Conservation (phyloP, 2,329 filamentous ascomycete genomes). For the Calonectria crousiana region DNA sequence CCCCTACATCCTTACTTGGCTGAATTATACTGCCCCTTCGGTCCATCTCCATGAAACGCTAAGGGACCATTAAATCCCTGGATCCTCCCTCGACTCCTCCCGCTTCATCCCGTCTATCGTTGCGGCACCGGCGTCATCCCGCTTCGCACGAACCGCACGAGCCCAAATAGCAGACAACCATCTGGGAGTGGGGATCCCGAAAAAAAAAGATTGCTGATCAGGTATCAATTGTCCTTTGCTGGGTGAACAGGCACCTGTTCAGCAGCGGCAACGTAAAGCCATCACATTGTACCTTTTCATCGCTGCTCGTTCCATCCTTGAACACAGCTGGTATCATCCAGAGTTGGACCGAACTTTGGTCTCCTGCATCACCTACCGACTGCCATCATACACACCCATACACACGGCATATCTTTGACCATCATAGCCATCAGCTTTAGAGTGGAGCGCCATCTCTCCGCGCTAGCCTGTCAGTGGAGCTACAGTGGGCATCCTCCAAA, state of each 20-base stretch:
- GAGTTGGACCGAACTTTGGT: neutral
- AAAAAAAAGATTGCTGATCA: neutral
- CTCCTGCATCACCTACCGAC: neutral
- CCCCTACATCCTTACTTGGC: neutral
- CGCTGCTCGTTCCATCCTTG: neutral
- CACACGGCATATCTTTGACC: neutral
- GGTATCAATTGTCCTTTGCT: neutral
- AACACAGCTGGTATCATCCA: neutral
- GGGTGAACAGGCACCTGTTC: neutral
- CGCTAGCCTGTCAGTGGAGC: constrained; percentile 14
- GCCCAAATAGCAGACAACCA: neutral
- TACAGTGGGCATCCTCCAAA: constrained; percentile 10
- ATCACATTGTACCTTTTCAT: neutral
- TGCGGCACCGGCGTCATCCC: constrained; percentile 12
- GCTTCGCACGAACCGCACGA: constrained; percentile 13
- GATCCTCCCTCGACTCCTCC: constrained; percentile 1
- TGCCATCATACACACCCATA: neutral
- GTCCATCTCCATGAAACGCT: neutral
- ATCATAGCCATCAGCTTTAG: neutral
- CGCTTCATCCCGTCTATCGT: constrained; percentile 4
- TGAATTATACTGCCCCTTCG: neutral
- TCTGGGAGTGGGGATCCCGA: neutral
- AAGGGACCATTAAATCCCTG: neutral
- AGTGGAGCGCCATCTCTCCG: neutral
- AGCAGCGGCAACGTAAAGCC: neutral